phyloP scores from a whole-genome alignment of 352 stramenopile genomes.

The Thraustotheca clavata region DNA sequence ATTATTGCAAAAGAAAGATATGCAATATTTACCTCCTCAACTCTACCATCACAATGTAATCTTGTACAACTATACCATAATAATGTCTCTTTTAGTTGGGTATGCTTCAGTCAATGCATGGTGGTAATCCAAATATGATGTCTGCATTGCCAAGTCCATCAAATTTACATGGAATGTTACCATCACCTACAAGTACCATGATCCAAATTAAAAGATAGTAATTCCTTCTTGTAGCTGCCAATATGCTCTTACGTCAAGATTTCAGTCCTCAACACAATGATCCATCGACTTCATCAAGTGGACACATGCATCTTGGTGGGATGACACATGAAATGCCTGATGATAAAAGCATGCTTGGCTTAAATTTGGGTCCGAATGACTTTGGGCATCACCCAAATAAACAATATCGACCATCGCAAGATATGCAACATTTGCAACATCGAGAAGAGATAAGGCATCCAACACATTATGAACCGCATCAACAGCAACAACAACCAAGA shows the following conservation, averaged over 20 bases:
- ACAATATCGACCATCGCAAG: background rate
- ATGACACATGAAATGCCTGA: conserved; percentile 25
- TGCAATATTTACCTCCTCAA: conserved; percentile 50
- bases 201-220: background rate
- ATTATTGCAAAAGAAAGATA: conserved; percentile 66
- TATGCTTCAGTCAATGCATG: conserved; percentile 47
- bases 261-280: conserved; percentile 55
- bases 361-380: conserved; percentile 56
- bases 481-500: background rate
- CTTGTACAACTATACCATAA: background rate
- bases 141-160: conserved; percentile 52
- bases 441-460: background rate
- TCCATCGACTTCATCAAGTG: conserved; percentile 30
- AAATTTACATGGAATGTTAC: conserved; percentile 62
- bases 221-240: conserved; percentile 29
- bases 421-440: background rate
- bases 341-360: conserved; percentile 49
- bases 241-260: conserved; percentile 65
- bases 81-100: conserved; percentile 34
- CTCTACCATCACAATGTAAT: conserved; percentile 63
- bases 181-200: conserved; percentile 60
- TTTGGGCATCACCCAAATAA: conserved; percentile 31
- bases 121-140: conserved; percentile 40
- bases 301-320: conserved; percentile 32
- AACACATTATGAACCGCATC: background rate